Conservation (phyloP, 2,329 filamentous ascomycete species). For the Cladorrhinum sp. region DNA sequence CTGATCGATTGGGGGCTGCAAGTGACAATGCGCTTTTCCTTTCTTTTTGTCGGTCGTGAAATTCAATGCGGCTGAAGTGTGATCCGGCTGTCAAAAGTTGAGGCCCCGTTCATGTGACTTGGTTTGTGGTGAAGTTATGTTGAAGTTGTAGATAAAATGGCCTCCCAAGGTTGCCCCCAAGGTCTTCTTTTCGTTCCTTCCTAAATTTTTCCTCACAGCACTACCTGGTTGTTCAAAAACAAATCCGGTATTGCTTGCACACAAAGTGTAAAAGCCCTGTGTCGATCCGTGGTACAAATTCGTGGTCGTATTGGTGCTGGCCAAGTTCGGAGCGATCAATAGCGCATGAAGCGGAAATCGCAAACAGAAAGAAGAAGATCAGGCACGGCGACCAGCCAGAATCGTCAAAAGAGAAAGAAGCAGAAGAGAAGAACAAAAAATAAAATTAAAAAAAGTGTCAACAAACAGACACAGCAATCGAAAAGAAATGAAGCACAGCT, state of each 20-base stretch:
- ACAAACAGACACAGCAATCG: conserved; percentile 9
- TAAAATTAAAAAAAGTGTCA: neutral
- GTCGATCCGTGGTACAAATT: neutral
- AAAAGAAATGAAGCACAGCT: conserved; percentile 25
- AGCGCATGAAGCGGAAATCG: conserved; percentile 9
- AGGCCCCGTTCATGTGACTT: neutral
- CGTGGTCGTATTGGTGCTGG: conserved; percentile 5
- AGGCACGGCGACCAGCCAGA: too few species aligned
- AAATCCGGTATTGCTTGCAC: too few species aligned
- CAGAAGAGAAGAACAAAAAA: neutral
- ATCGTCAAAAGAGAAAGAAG: conserved; percentile 8
- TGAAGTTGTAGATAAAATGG: too few species aligned
- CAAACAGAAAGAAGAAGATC: too few species aligned
- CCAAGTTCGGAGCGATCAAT: conserved; percentile 13
- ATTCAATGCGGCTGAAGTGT: conserved; percentile 4
- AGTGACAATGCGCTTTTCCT: neutral
- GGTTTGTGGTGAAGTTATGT: too few species aligned
- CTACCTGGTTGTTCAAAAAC: too few species aligned
- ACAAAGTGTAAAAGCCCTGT: too few species aligned
- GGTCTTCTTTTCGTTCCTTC: too few species aligned
- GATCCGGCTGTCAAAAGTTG: neutral
- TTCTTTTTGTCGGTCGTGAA: neutral
- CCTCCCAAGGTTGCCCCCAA: too few species aligned
- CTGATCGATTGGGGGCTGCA: conserved; percentile 12
- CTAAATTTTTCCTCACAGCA: too few species aligned